Evolutionary conservation across 352 stramenopile species (phyloP).

Genomic region (Nothophytophthora sp.): DNA sequence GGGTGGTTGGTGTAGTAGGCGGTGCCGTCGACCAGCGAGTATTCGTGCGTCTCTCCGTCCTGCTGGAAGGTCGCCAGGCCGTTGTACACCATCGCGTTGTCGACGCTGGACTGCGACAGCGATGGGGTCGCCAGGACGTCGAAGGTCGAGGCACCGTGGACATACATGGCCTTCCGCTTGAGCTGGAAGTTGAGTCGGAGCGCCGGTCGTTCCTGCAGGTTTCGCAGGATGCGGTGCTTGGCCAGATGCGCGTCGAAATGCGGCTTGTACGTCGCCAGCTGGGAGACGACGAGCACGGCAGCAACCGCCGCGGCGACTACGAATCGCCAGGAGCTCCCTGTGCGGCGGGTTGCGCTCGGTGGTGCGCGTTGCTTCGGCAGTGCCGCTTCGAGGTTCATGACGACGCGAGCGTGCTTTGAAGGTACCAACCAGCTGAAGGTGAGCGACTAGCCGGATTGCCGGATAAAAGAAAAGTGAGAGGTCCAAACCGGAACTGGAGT

Average conservation of each 20-base stretch:
- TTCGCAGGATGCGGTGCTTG: conserved; percentile 30
- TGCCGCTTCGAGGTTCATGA: neutral
- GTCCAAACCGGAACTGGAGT: too few species aligned
- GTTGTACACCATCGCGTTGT: conserved; percentile 31
- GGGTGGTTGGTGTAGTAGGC: conserved; percentile 29
- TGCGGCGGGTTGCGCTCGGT: neutral
- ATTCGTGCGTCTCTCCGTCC: conserved; percentile 29
- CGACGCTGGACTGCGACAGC: neutral
- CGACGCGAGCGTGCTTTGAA: too few species aligned
- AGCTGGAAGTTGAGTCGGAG: conserved; percentile 30
- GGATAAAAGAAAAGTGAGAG: neutral
- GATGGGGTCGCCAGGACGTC: conserved; percentile 18
- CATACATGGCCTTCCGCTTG: conserved; percentile 37
- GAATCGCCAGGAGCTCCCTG: conserved; percentile 5
- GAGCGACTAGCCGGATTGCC: neutral
- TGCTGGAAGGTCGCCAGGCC: conserved; percentile 30
- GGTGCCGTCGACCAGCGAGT: conserved; percentile 35
- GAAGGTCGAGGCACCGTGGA: conserved; percentile 32
- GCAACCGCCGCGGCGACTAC: neutral
- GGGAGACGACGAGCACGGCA: conserved; percentile 3
- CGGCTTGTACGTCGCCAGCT: conserved; percentile 15
- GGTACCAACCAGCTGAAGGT: neutral
- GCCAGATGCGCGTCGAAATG: conserved; percentile 29
- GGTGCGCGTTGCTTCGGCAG: neutral
- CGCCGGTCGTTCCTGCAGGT: conserved; percentile 15